Evolutionary conservation across 805 yeast species (phyloP), one percentile per base, ranked within the genome.

Genomic region (Cephaloascus albidus): DNA sequence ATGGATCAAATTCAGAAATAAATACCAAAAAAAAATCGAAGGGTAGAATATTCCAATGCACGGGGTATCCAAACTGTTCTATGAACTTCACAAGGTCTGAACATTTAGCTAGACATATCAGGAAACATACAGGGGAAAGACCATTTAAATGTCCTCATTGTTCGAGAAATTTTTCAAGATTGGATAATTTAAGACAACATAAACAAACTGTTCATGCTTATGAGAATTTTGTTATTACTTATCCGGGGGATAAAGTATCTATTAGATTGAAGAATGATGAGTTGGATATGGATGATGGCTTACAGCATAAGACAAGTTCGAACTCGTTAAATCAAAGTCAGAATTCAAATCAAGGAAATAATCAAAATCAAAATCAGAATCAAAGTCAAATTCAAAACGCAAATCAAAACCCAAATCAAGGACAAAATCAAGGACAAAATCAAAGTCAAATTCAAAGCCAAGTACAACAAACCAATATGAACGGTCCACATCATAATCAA

Each of bases 91-190:
- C 95, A 2, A 69, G 97, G 37, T 81, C 93, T 6, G 97, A 89
- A 56, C 97, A 89, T 60, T 70, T 88, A 48, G 95, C 96, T 1
- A 70, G 97, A 43, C 97, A 88, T 62, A 82, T 89, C 39, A 66
- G 96, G 42, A 89, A 88, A 51, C 97, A 88, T 57, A 89, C 96
- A 1, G 97, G 96, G 34, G 97, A 88, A 57, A 68, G 95, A 41
- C 97, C 97, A 2, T 88, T 87, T 57, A 78, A 84, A 39, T 88
- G 97, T 58, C 82, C 81, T 37, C 83, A 82, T 56, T 85, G 95
- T 55, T 67, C 78, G 27, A 78, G 88, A 53, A 73, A 77, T 53
- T 88, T 88, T 55, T 79, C 88, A 15, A 70, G 97, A 36, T 63
- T 89, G 43, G 97, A 89, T 59, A 89, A 89, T 56, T 68, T 89